Percentiles rank a stretch among this genome's conserved stretches.
phyloP scores from a whole-genome alignment of 768 basidiomycete genomes.

The Exidia glandulosa region DNA sequence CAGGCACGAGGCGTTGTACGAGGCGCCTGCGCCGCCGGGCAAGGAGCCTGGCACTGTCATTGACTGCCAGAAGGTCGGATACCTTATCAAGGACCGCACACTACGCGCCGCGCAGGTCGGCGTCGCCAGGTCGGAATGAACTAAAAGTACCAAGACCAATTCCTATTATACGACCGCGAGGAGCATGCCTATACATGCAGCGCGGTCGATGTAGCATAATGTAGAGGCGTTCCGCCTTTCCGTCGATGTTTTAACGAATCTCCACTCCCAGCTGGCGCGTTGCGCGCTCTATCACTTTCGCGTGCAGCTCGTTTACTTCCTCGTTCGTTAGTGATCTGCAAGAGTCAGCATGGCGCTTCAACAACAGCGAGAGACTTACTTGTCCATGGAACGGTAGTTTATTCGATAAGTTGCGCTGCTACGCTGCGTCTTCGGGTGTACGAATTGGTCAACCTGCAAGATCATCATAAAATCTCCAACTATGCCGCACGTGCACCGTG shows the following conservation, averaged over 20 bases:
- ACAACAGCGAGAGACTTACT: constrained; percentile 28
- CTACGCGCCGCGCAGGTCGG: constrained; percentile 95
- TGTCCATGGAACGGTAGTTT: constrained; percentile 95
- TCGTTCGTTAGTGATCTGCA: constrained; percentile 76
- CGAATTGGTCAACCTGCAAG: constrained; percentile 80
- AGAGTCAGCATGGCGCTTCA: background rate
- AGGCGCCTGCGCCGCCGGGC: constrained; percentile 71
- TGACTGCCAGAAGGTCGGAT: constrained; percentile 84
- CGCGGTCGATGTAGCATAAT: background rate
- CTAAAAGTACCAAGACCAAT: background rate
- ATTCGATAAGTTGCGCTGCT: constrained; percentile 81
- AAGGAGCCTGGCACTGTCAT: constrained; percentile 84
- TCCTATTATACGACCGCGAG: too few relatives aligned
- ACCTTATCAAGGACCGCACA: constrained; percentile 88
- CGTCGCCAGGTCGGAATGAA: constrained; percentile 48
- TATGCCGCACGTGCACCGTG: background rate
- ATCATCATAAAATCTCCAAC: background rate
- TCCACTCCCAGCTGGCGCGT: constrained; percentile 64
- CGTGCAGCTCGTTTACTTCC: constrained; percentile 77
- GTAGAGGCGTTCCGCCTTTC: background rate
- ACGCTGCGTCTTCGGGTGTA: constrained; percentile 75
- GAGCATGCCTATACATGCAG: too few relatives aligned
- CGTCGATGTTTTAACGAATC: constrained; percentile 57
- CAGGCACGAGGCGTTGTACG: constrained; percentile 88
- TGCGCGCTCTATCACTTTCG: constrained; percentile 43